Evolutionary conservation across 2,329 filamentous ascomycete genomes (phyloP).

Genomic region (Mycogone perniciosa): DNA sequence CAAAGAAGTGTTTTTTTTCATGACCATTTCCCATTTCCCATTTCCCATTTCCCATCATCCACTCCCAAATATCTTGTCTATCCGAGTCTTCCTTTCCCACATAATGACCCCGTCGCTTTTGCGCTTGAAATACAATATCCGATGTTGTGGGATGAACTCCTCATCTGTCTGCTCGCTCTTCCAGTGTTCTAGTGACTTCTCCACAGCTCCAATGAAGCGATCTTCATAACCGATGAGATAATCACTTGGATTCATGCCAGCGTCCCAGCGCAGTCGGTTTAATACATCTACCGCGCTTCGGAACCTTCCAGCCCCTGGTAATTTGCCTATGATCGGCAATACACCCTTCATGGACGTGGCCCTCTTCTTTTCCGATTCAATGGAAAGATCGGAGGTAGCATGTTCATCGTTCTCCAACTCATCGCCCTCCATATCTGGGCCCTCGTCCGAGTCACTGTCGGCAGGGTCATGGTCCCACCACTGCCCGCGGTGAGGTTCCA

Average conservation of each 20-base stretch:
- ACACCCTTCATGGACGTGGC: not conserved
- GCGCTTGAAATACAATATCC: conserved; percentile 55
- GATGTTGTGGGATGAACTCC: conserved; percentile 60
- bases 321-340: conserved; percentile 14
- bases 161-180: conserved; percentile 57
- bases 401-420: conserved; percentile 27
- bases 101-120: conserved; percentile 44
- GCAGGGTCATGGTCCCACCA: conserved; percentile 37
- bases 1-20: not conserved
- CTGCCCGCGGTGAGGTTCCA: conserved; percentile 41
- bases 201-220: conserved; percentile 48
- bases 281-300: conserved; percentile 53
- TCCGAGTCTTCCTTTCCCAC: conserved; percentile 50
- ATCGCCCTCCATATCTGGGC: conserved; percentile 33
- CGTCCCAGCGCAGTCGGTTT: conserved; percentile 54
- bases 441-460: conserved; percentile 39
- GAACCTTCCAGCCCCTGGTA: conserved; percentile 39
- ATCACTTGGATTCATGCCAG: conserved; percentile 43
- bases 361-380: not conserved
- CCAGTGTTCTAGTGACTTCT: conserved; percentile 50
- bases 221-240: conserved; percentile 57
- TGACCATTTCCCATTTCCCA: not conserved
- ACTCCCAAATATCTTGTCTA: conserved; percentile 52
- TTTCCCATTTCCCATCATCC: conserved; percentile 20
- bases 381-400: conserved; percentile 1